Base-by-base conservation (phyloP, 331 rosid species). In the Cydonia oblonga region DNA sequence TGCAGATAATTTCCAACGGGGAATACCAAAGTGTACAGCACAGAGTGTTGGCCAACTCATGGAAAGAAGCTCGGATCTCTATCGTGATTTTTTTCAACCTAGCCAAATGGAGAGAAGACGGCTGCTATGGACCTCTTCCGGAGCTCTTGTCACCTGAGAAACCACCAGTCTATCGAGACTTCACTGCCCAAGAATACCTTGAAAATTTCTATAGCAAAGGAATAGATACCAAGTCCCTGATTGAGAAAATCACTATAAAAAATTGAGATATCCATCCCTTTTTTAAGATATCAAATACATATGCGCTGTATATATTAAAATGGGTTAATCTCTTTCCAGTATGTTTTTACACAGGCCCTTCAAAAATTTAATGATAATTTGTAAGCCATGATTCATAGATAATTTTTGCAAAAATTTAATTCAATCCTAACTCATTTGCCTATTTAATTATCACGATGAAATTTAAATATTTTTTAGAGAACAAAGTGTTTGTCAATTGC, bases 31-130 rank as follows among this genome's bases (percentile, higher is more conserved):
- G 75, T 14, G 70, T 73, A 18, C 33, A 79, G 20, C 78, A 79
- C 18, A 33, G 70, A 5, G 71, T 79, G 28, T 2, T 81, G 74
- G 84, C 88, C 7, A 85, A 81, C 79, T 23, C 81, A 0, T 30
- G 49, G 8, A 76, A 79, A 26, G 82, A 79, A 68, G 6, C 78
- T 32, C 64, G 84, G 29, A 85, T 82, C 15, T 82, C 84, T 1
- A 3, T 74, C 4, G 77, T 73, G 64, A 58, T 70, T 0, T 73
- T 85, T 66, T 82, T 74, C 38, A 79, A 76, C 44, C 7, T 73
- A 4, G 4, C 4, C 20, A 81, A 78, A 59, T 73, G 76, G 82
- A 73, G 29, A 4, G 78, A 64, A 42, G 72, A 66, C 5, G 75
- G 60, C 2, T 42, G 24, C 22, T 69, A 11, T 65, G 89, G 84